Evolutionary conservation across 371 early-diverging fungal genomes (phyloP).

Genomic region (Fennellomyces sp.): DNA sequence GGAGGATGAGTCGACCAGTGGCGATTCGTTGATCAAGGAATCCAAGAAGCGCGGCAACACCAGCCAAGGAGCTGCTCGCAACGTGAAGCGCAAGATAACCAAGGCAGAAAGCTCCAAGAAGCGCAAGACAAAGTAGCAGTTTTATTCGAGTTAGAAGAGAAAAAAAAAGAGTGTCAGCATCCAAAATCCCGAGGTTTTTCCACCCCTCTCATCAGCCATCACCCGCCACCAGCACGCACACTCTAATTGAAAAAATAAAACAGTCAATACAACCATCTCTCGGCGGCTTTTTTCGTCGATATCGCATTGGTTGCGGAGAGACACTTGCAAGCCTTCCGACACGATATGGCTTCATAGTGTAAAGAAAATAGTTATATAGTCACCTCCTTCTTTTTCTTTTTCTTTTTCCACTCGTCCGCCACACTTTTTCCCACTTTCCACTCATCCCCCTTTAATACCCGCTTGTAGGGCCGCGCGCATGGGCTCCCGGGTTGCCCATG

Average conservation of each 20-base stretch:
- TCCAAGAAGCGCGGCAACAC: slow-evolving; percentile 2
- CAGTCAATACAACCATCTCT: not conserved
- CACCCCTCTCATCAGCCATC: too few species aligned
- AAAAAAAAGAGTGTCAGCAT: too few species aligned
- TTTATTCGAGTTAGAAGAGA: too few species aligned
- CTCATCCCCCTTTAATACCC: slow-evolving; percentile 3
- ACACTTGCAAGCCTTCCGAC: slow-evolving; percentile 7
- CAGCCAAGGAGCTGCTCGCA: too few species aligned
- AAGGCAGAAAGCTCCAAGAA: too few species aligned
- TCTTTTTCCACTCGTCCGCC: not conserved
- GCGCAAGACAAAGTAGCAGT: not conserved
- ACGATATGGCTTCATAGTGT: not conserved
- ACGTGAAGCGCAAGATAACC: too few species aligned
- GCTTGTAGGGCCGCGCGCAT: slow-evolving; percentile 9
- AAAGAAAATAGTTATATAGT: slow-evolving; percentile 7
- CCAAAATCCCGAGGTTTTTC: too few species aligned
- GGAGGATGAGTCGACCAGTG: slow-evolving; percentile 19
- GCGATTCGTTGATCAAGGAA: slow-evolving; percentile 4
- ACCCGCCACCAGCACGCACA: not conserved
- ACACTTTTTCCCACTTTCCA: too few species aligned
- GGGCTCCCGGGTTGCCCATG: slow-evolving; percentile 13
- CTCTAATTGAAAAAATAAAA: not conserved
- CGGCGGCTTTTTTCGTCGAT: too few species aligned
- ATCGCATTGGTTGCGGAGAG: not conserved
- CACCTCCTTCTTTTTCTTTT: slow-evolving; percentile 2